These are phyloP conservation scores for Sporormia fimetaria DNA, from an alignment of 495 filamentous ascomycete genomes.

Conservation along the genomic window DNA sequence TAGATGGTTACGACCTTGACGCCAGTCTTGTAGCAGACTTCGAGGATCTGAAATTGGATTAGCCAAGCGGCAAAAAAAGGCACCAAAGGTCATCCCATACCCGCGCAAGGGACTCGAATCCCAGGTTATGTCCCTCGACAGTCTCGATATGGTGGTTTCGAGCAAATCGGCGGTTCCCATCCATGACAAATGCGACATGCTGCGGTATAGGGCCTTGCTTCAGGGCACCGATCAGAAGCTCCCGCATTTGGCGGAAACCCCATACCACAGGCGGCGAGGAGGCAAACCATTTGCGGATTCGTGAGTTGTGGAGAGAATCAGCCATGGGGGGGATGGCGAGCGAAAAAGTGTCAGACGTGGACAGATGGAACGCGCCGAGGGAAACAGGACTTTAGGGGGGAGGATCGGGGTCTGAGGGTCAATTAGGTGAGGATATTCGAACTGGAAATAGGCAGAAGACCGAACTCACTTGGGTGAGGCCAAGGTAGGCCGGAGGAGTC, in stretches of 20 bases:
- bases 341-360: not conserved
- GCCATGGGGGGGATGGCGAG: constrained; percentile 7
- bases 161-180: constrained; percentile 89
- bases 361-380: no score
- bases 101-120: constrained; percentile 85
- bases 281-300: constrained; percentile 74
- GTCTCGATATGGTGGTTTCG: constrained; percentile 86
- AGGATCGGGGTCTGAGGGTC: no score
- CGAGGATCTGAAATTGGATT: constrained; percentile 61
- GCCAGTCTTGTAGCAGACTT: constrained; percentile 94
- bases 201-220: constrained; percentile 82
- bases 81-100: no score
- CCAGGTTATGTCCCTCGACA: constrained; percentile 90
- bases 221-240: constrained; percentile 74
- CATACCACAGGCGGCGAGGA: constrained; percentile 84
- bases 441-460: no score
- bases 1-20: constrained; percentile 95
- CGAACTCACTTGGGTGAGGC: no score
- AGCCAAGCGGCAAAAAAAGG: no score
- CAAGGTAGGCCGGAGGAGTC: no score
- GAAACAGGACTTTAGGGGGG: no score
- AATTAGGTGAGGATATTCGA: no score
- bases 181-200: constrained; percentile 98
- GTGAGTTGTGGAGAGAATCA: constrained; percentile 47
- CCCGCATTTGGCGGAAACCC: constrained; percentile 56